Evolutionary conservation across 2,329 filamentous ascomycete genomes (phyloP), one percentile per base, ranked within the genome.

Genomic region (Cladophialophora chaetospira): DNA sequence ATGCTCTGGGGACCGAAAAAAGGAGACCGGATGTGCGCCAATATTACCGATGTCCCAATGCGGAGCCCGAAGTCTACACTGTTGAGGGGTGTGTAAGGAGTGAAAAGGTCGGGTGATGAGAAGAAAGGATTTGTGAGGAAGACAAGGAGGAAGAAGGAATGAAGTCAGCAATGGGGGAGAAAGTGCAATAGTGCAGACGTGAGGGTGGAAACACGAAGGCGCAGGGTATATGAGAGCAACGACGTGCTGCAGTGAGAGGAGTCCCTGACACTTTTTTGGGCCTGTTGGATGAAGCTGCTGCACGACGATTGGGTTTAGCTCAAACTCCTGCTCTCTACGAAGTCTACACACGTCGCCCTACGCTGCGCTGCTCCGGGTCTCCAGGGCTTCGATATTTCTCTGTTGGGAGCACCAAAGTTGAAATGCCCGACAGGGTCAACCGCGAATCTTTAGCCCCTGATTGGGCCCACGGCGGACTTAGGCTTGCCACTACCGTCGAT

Each of bases 11-110:
- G 61, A 45, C 35, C 35, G 45, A 50, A 43, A 46, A 63, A 55
- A 64, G 62, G 60, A 62, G 62, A 56, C 56, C 53, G 63, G 56
- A 52, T 53, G 45, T 56, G 61, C 60, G 62, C 61, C 60, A 60
- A 63, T 51, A 60, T 54, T 59, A 58, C 57, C 45, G 52, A 59
- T 40, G 50, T 48, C 33, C 51, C 55, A 55, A 54, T 42, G 38
- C 53, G 53, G 49, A 60, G 43, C 56, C 60, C 46, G 26, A 57
- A 55, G 51, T 62, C 57, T 61, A 53, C 49, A 52, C 45, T 58
- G 51, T 43, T 40, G 46, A 26, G 31, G 26, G 31, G 36, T 40
- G 23, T n/a, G 51, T 31, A 61, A 63, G 47, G 63, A 61, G 48
- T 48, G 63, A 62, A 51, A 26, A 58, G 56, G 49, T 60, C 53